These are phyloP conservation scores for Cutaneotrichosporon sp. DNA, from an alignment of 1,284 basidiomycete species.

Conservation along the genomic window DNA sequence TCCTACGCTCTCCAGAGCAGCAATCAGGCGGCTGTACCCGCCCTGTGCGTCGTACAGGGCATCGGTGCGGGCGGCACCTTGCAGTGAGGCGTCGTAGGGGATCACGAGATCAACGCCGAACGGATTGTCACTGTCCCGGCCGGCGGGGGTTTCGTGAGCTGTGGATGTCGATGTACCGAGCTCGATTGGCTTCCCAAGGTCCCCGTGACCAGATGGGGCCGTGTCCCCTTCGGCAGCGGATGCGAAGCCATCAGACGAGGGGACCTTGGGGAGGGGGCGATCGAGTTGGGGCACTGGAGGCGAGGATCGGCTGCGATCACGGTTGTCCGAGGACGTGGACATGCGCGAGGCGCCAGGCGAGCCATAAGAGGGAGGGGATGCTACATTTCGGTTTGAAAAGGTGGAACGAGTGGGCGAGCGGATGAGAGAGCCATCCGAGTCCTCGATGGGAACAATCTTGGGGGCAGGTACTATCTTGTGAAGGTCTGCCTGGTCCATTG, in stretches of 20 bases:
- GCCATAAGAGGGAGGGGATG: not conserved
- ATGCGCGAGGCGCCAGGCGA: not conserved
- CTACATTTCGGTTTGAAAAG: not conserved
- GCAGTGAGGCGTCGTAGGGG: conserved; percentile 19
- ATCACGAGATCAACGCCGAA: conserved; percentile 45
- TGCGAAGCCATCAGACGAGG: not conserved
- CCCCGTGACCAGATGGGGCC: no score
- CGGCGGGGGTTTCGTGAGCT: no score
- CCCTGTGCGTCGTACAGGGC: conserved; percentile 25
- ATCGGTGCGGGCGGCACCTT: not conserved
- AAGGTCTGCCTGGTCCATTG: conserved; percentile 1
- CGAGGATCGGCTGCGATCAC: no score
- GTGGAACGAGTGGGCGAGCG: not conserved
- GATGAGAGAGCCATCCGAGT: not conserved
- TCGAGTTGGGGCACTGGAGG: not conserved
- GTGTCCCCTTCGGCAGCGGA: not conserved
- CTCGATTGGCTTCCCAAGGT: no score
- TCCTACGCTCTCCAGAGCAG: conserved; percentile 34
- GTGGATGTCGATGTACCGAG: no score
- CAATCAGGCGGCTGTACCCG: conserved; percentile 25
- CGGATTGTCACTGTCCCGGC: conserved; percentile 29
- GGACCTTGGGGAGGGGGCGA: no score
- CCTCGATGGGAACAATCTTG: not conserved
- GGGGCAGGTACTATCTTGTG: not conserved
- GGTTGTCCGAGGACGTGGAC: not conserved